Evolutionary conservation across 805 yeast species (phyloP).

Genomic region (Saccharomycopsis vini): DNA sequence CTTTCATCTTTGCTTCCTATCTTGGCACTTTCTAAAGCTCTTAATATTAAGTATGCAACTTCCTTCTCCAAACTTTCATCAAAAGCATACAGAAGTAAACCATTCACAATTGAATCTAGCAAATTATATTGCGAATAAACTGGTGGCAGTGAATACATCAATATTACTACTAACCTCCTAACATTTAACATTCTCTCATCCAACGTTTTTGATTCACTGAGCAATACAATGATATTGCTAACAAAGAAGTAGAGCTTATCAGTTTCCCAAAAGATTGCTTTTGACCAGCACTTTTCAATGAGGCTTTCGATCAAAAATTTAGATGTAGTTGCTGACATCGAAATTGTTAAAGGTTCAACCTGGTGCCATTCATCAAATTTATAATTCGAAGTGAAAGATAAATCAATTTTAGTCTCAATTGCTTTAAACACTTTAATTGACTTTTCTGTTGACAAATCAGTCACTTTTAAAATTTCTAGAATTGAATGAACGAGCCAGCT

Average conservation of each 20-base stretch:
- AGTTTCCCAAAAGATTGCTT: constrained; percentile 7
- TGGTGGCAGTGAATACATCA: not conserved
- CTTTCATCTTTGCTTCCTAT: too few relatives aligned
- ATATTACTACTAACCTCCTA: constrained; percentile 3
- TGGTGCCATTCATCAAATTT: too few relatives aligned
- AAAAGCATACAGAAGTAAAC: not conserved
- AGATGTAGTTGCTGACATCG: constrained; percentile 12
- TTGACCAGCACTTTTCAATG: not conserved
- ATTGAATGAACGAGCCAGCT: constrained; percentile 26
- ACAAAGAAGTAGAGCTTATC: not conserved
- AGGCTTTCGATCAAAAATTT: constrained; percentile 10
- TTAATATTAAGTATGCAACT: not conserved
- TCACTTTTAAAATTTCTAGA: constrained; percentile 29
- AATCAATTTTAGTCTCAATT: too few relatives aligned
- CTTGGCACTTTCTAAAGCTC: not conserved
- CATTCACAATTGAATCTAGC: not conserved
- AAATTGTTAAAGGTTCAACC: not conserved
- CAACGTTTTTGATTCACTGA: not conserved
- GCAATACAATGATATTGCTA: not conserved
- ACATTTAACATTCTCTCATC: constrained; percentile 2
- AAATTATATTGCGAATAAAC: not conserved
- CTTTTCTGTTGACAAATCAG: constrained; percentile 32
- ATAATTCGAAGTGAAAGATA: too few relatives aligned
- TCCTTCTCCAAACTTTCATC: not conserved
- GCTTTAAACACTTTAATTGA: not conserved